Base-by-base conservation (phyloP, 495 filamentous ascomycete genomes). In the Penicillium psychrofluorescens region DNA sequence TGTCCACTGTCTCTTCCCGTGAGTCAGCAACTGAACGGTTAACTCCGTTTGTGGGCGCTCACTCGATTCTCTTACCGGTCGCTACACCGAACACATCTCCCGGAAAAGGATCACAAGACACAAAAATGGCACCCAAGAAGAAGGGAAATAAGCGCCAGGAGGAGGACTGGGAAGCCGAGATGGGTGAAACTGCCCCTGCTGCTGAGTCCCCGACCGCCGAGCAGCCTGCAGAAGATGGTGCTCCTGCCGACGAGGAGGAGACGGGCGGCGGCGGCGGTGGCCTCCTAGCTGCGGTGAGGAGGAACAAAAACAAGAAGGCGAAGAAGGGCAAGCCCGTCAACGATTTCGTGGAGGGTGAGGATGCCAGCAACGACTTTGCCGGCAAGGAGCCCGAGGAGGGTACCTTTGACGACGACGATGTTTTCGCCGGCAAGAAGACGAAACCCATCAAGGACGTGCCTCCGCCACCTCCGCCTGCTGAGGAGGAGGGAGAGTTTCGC, bases 161-260 rank as follows among this genome's bases (percentile, higher is more conserved):
- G 57, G 88, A 95, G 59, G 88, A 95, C 71, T 97, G 94, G 92
- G 92, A 99, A 56, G 81, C 86, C 32, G 92, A 95, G n/a, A 74
- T 96, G 11, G 91, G 88, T 50, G 94, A 95, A 67, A 60, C 77
- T 8, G 76, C 80, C 41, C 77, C 76, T 31, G 63, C 70, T 29
- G 66, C 71, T 5, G 66, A 70, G 29, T 62, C 64, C 34, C 72
- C 73, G 35, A 71, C 65, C 32, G 70, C 75, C 38, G 71, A 72
- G 32, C 63, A 72, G 2, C 50, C 55, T 7, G 64, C 68, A 40
- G 63, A 70, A 35, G 55, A 56, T 35, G 53, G 4, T 22, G 22
- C 22, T 22, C 22, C 53, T 35, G 66, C 57, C 15, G 74, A 68
- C 29, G 75, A 66, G 36, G 74, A 70, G 11, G 77, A 76, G 14